Conservation (phyloP, 208 protist species). For the Leishmania lainsoni region DNA sequence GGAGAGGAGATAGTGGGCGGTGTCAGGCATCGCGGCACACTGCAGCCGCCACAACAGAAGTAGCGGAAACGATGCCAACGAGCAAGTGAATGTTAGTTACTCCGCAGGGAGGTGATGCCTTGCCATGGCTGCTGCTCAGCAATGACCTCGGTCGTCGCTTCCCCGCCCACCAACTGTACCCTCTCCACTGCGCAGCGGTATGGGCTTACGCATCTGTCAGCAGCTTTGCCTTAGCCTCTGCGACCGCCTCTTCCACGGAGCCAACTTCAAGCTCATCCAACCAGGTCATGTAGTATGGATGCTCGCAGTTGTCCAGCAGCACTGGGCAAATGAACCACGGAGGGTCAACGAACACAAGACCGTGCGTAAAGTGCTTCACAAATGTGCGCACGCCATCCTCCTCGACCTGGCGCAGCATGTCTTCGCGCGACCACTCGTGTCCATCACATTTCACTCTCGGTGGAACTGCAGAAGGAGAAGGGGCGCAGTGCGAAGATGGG, state of each 20-base stretch:
- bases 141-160: too few species aligned
- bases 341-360: conserved; percentile 61
- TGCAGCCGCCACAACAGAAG: neutral
- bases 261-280: conserved; percentile 53
- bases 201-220: neutral
- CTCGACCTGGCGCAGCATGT: neutral
- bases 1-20: neutral
- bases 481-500: neutral
- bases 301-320: conserved; percentile 70
- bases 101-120: neutral
- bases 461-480: neutral
- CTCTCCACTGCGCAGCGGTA: neutral
- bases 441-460: neutral
- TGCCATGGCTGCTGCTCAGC: neutral
- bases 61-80: neutral
- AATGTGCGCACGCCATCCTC: conserved; percentile 15
- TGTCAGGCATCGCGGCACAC: neutral
- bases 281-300: conserved; percentile 69
- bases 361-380: conserved; percentile 27
- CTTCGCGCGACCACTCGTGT: neutral
- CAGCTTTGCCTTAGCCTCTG: conserved; percentile 23
- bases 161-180: neutral
- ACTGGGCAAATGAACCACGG: conserved; percentile 72
- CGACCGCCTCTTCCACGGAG: conserved; percentile 50
- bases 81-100: neutral